These are phyloP conservation scores for Proliferodiscus dingleyae DNA, from an alignment of 2,329 filamentous ascomycete species.

Conservation along the genomic window DNA sequence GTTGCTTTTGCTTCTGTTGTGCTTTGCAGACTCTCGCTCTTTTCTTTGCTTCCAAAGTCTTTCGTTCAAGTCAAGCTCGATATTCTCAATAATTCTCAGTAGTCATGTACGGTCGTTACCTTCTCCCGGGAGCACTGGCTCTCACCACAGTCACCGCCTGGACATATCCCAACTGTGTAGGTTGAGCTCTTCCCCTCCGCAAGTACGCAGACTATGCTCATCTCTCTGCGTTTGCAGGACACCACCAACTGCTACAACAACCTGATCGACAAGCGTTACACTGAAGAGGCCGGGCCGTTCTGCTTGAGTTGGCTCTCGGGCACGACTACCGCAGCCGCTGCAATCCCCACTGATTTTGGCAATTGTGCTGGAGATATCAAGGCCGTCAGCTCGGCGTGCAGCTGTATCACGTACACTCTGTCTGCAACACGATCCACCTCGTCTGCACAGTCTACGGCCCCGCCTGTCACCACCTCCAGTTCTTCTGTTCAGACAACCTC, in stretches of 20 bases:
- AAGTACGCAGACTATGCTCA: neutral
- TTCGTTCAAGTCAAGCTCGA: too few relatives aligned
- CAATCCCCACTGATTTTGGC: conserved; percentile 31
- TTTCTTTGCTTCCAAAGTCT: too few relatives aligned
- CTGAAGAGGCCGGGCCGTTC: conserved; percentile 28
- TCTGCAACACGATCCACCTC: conserved; percentile 19
- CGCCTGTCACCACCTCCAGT: neutral
- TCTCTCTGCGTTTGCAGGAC: conserved; percentile 16
- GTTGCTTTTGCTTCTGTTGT: too few relatives aligned
- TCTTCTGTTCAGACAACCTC: neutral
- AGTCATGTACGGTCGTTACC: conserved; percentile 14
- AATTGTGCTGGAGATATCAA: conserved; percentile 26
- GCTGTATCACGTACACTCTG: conserved; percentile 35
- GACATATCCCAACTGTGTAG: conserved; percentile 22
- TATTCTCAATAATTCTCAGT: too few relatives aligned
- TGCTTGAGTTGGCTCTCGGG: conserved; percentile 33
- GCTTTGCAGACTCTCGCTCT: too few relatives aligned
- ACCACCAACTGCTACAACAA: conserved; percentile 35
- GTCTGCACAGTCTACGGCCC: conserved; percentile 13
- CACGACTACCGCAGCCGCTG: conserved; percentile 22
- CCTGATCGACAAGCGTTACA: conserved; percentile 32
- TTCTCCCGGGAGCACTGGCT: conserved; percentile 17
- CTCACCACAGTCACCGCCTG: conserved; percentile 16
- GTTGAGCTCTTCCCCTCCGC: neutral
- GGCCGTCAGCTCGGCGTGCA: conserved; percentile 34